Conservation (phyloP, 202 grass and related monocot species). For the Bolboschoenoplectus hybrid region DNA sequence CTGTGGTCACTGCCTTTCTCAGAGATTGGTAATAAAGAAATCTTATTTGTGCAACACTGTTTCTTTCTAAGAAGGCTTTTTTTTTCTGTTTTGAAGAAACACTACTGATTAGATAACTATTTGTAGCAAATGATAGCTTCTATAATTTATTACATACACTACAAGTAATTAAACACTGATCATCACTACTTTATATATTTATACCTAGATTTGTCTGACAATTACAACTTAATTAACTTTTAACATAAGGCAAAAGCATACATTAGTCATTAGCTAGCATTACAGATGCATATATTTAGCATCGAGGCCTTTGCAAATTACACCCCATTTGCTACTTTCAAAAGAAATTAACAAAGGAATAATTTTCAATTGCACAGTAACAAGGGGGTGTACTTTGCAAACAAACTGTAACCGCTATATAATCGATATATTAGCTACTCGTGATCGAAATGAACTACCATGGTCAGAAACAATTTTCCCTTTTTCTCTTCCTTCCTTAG, state of each 20-base stretch:
- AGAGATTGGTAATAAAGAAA: too few species aligned
- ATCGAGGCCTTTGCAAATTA: neutral
- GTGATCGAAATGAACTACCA: slow-evolving; percentile 23
- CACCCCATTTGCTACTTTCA: neutral
- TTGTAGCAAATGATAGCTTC: too few species aligned
- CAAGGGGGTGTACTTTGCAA: neutral
- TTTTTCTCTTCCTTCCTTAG: neutral
- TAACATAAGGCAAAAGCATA: neutral
- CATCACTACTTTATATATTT: too few species aligned
- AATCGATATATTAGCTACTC: neutral
- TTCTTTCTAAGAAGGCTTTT: neutral
- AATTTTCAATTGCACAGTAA: neutral
- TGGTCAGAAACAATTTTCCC: neutral
- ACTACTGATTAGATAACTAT: too few species aligned
- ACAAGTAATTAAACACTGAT: too few species aligned
- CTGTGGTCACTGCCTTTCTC: too few species aligned
- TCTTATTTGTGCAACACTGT: too few species aligned
- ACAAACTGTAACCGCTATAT: neutral
- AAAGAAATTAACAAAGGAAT: neutral
- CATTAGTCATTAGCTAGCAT: neutral
- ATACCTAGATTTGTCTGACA: neutral
- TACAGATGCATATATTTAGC: neutral
- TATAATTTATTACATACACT: too few species aligned
- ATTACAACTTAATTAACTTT: neutral
- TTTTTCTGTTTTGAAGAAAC: neutral